Evolutionary conservation across 768 basidiomycete species (phyloP).

Genomic region (Antrodiella citrinella): DNA sequence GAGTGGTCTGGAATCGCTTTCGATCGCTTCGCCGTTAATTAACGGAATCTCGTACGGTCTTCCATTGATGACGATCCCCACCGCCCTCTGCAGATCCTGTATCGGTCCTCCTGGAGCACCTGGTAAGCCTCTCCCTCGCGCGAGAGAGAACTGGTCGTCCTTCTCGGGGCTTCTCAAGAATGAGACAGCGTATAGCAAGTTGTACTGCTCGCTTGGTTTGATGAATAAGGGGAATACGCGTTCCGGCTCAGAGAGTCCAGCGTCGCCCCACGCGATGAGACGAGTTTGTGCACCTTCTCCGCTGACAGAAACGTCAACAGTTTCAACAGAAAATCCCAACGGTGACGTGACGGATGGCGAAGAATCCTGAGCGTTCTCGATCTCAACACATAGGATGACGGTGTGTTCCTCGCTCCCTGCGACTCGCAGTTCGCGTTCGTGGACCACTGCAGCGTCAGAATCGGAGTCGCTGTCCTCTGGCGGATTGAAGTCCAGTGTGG

Average conservation of each 20-base stretch:
- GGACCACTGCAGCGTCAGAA: conserved; percentile 21
- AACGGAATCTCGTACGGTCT: conserved; percentile 42
- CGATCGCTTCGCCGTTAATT: conserved; percentile 3
- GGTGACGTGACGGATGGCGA: conserved; percentile 16
- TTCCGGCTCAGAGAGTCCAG: conserved; percentile 25
- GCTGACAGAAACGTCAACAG: conserved; percentile 66
- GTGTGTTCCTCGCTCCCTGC: conserved; percentile 78
- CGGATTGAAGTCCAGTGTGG: background rate
- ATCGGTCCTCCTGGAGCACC: conserved; percentile 8
- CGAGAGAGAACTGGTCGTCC: conserved; percentile 28
- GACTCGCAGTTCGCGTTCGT: conserved; percentile 34
- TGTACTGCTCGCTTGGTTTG: conserved; percentile 73
- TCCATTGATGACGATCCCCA: conserved; percentile 73
- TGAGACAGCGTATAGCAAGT: conserved; percentile 83
- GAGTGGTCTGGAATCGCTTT: conserved; percentile 2
- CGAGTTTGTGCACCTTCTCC: conserved; percentile 49
- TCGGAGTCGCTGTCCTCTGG: conserved; percentile 20
- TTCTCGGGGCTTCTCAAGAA: conserved; percentile 64
- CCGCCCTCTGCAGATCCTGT: conserved; percentile 60
- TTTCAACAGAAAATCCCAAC: conserved; percentile 70
- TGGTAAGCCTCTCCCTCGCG: conserved; percentile 6
- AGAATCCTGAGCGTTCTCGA: conserved; percentile 74
- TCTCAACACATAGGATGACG: conserved; percentile 84
- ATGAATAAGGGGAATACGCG: conserved; percentile 64
- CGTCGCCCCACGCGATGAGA: conserved; percentile 43